Evolutionary conservation across 805 yeast species (phyloP), one percentile per base, ranked within the genome.

Genomic region (Candida krabiensis): DNA sequence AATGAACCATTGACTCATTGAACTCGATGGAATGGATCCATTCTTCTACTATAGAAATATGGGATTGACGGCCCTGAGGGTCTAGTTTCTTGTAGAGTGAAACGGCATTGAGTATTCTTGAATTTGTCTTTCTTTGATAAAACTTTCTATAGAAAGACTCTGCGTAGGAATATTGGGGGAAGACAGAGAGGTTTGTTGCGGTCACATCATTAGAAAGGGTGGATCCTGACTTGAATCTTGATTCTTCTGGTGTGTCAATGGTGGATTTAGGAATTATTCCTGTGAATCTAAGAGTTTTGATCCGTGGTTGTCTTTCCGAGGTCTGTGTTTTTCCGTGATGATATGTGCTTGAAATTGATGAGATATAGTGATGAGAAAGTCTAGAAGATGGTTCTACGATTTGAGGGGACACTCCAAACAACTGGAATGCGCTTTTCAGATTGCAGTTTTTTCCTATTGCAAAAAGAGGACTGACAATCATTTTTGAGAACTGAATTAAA

Each of bases 101-200:
- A 17, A 49, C 19, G 11, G 47, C 30, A 24, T 49, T 42, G 27
- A 43, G 37, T 8, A 46, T 19, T 24, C 44, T 31, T 12, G 53
- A 46, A 33, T 46, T 49, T 39, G 53, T 39, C 24, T 30, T 43
- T 30, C 33, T 32, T 5, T 39, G 47, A 36, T 35, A 40, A 30
- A 49, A 44, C 17, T 33, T 30, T 29, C 35, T 19, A 30, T 38
- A 47, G 29, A 47, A 47, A 21, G 19, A 27, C 34, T 40, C 41
- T 24, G 51, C 51, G 38, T 47, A 44, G 9, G 49, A 45, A 8
- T 27, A 15, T 18, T 30, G 30, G 13, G 30, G n/a, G n/a, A n/a
- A n/a, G n/a, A n/a, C n/a, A 21, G 24, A 21, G 24, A 21, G 24
- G 11, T 21, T 8, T 7, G 24, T 21, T 11, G 24, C 9, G 7